phyloP scores from a whole-genome alignment of 140 eudicot genomes.

The Erigeron philadelphicus region DNA sequence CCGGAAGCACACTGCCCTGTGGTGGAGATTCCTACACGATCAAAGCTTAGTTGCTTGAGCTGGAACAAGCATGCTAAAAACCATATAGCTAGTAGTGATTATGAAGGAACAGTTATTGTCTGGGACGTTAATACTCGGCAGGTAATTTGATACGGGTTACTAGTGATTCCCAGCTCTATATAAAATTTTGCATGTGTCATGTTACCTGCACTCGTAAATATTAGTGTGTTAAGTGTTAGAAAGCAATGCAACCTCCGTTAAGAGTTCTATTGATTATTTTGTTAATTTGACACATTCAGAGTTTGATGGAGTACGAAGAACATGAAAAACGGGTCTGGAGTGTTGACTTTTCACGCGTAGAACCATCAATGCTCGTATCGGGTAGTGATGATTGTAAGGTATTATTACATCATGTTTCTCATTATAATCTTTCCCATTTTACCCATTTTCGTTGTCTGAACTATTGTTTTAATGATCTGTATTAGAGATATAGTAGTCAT shows the following conservation, averaged over 20 bases:
- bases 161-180: neutral
- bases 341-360: conserved; percentile 57
- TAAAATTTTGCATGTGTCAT: neutral
- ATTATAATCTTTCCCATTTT: neutral
- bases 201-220: neutral
- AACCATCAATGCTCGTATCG: conserved; percentile 73
- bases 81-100: conserved; percentile 73
- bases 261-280: neutral
- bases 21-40: conserved; percentile 65
- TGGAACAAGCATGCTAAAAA: conserved; percentile 64
- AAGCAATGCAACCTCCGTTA: conserved; percentile 5
- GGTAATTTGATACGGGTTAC: conserved; percentile 33
- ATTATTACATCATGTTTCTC: conserved; percentile 7
- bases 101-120: conserved; percentile 61
- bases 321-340: conserved; percentile 78
- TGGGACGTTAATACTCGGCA: conserved; percentile 66
- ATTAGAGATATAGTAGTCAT: neutral
- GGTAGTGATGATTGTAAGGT: conserved; percentile 81
- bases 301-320: conserved; percentile 73
- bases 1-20: conserved; percentile 65
- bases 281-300: conserved; percentile 32
- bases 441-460: conserved; percentile 1
- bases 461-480: neutral
- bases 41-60: conserved; percentile 71
- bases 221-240: neutral